Conservation (phyloP, 2,329 filamentous ascomycete species). For the Penicillium hordei region DNA sequence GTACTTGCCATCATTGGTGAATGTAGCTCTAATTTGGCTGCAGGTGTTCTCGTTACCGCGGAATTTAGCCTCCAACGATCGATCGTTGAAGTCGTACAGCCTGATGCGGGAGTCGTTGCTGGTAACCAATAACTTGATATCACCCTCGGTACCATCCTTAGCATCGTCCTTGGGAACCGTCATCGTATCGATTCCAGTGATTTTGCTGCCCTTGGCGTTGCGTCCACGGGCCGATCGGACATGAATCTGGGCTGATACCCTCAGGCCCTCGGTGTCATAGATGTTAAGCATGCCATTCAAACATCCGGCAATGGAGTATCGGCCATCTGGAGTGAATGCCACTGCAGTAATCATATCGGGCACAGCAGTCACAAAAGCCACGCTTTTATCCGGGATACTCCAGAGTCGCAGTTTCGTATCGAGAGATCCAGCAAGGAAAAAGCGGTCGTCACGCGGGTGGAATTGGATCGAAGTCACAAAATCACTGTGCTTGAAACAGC, state of each 20-base stretch:
- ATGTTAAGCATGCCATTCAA: slow-evolving; percentile 83
- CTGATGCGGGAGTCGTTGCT: slow-evolving; percentile 93
- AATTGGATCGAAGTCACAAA: slow-evolving; percentile 94
- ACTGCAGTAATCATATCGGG: slow-evolving; percentile 92
- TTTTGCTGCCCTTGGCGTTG: slow-evolving; percentile 95
- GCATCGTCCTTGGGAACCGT: slow-evolving; percentile 56
- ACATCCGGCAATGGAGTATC: slow-evolving; percentile 82
- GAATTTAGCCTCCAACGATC: slow-evolving; percentile 82
- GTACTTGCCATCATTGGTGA: slow-evolving; percentile 82
- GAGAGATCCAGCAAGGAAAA: slow-evolving; percentile 90
- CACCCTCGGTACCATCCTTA: slow-evolving; percentile 57
- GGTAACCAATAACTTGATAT: slow-evolving; percentile 82
- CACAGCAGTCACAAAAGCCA: slow-evolving; percentile 75
- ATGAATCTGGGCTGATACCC: slow-evolving; percentile 79
- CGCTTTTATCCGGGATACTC: slow-evolving; percentile 96
- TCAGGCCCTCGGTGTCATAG: slow-evolving; percentile 88
- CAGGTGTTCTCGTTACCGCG: slow-evolving; percentile 86
- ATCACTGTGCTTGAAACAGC: slow-evolving; percentile 91
- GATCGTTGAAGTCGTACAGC: slow-evolving; percentile 84
- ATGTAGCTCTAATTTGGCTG: slow-evolving; percentile 85
- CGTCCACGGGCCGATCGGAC: slow-evolving; percentile 90
- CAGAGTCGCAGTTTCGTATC: slow-evolving; percentile 86
- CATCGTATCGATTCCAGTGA: slow-evolving; percentile 85
- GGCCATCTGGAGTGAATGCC: slow-evolving; percentile 88
- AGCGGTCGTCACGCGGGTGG: slow-evolving; percentile 90